These are phyloP conservation scores for Gardenia jasminoides DNA, from an alignment of 257 asterid species.

Conservation along the genomic window DNA sequence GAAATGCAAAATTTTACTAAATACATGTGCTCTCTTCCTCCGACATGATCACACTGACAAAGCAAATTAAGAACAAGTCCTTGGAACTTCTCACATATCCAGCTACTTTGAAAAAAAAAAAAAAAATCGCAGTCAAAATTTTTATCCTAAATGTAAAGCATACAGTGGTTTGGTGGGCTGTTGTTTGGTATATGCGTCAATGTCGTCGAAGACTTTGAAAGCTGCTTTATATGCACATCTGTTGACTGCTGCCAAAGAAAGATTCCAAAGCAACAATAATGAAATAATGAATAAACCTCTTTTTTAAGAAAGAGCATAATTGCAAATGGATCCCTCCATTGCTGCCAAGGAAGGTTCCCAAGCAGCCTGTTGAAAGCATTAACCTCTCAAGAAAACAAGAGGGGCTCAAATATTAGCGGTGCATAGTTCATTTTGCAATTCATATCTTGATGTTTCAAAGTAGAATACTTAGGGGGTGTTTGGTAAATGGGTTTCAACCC, in stretches of 20 bases:
- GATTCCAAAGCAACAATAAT: not conserved
- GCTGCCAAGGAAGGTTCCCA: not conserved
- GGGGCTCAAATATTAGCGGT: not conserved
- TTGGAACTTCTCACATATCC: not conserved
- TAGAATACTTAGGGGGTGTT: too few relatives aligned
- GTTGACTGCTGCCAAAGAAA: not conserved
- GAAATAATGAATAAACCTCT: not conserved
- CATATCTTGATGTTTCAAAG: too few relatives aligned
- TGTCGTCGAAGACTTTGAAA: conserved; percentile 16
- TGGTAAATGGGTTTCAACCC: too few relatives aligned
- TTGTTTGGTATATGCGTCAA: conserved; percentile 23
- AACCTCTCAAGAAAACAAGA: not conserved
- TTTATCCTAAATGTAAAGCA: not conserved
- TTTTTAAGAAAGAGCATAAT: not conserved
- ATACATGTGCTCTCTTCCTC: too few relatives aligned
- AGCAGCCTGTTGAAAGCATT: not conserved
- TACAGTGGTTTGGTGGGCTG: not conserved
- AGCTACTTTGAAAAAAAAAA: not conserved
- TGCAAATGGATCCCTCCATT: too few relatives aligned
- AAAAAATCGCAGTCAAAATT: not conserved
- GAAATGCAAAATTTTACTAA: too few relatives aligned
- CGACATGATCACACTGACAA: not conserved
- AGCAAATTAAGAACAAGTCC: not conserved
- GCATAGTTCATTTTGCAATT: too few relatives aligned
- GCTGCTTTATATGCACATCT: not conserved